These are phyloP conservation scores for Solanum rostratum DNA, from an alignment of 257 asterid species.

Conservation along the genomic window DNA sequence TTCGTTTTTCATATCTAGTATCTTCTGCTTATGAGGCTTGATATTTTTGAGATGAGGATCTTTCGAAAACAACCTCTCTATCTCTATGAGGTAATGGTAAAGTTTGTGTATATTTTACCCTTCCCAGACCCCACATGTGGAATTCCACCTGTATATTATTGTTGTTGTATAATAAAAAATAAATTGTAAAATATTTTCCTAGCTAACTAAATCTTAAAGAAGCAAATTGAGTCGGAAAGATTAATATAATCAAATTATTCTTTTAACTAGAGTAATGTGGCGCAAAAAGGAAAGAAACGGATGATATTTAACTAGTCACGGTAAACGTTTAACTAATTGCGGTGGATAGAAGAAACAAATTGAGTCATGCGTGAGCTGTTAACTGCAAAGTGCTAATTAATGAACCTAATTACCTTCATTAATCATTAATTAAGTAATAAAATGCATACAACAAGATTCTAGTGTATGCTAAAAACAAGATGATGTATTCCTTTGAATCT, in stretches of 20 bases:
- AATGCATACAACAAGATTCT: background rate
- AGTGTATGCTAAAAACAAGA: background rate
- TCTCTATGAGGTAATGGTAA: too few relatives aligned
- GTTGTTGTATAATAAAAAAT: too few relatives aligned
- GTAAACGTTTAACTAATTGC: background rate
- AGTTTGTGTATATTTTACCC: too few relatives aligned
- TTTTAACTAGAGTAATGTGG: background rate
- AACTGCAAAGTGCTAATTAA: background rate
- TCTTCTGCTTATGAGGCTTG: too few relatives aligned
- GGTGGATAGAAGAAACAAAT: background rate
- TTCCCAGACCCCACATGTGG: too few relatives aligned
- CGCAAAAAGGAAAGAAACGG: background rate
- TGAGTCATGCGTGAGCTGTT: background rate
- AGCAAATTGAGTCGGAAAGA: background rate
- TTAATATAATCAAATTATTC: background rate
- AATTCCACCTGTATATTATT: too few relatives aligned
- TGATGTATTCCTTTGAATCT: background rate
- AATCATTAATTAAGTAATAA: background rate
- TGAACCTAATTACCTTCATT: background rate
- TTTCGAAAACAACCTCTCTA: too few relatives aligned
- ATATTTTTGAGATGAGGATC: too few relatives aligned
- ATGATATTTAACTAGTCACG: background rate
- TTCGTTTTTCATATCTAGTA: too few relatives aligned
- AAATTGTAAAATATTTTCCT: too few relatives aligned
- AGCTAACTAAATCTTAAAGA: background rate